Evolutionary conservation across 306 rosid species (phyloP).

Genomic region (Cicer judaicum): DNA sequence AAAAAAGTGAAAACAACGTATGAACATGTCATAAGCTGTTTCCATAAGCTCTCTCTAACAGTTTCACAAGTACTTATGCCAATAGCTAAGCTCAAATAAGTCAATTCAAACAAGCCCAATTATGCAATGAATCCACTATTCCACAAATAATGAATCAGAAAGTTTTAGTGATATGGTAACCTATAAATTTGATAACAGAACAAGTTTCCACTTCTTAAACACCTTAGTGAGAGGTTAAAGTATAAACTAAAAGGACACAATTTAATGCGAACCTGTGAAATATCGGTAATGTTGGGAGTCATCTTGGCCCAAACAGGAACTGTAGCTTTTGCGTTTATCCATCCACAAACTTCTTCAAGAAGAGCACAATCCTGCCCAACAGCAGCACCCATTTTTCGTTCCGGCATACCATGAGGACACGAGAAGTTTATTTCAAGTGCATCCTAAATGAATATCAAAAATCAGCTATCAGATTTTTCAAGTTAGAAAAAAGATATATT

Average conservation of each 20-base stretch:
- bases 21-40: too few species aligned
- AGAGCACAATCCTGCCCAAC: conserved; percentile 95
- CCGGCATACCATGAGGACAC: conserved; percentile 99
- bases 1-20: too few species aligned
- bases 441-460: conserved; percentile 65
- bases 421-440: conserved; percentile 92
- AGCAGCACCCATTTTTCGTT: conserved; percentile 96
- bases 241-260: conserved; percentile 42
- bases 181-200: background rate
- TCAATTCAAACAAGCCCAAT: too few species aligned
- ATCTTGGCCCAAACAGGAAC: conserved; percentile 99
- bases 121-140: conserved; percentile 19
- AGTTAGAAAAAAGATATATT: conserved; percentile 1
- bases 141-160: conserved; percentile 5
- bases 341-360: conserved; percentile 91
- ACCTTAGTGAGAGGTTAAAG: background rate
- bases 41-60: too few species aligned
- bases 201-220: conserved; percentile 16
- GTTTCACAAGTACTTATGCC: too few species aligned
- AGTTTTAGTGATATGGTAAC: background rate
- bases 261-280: conserved; percentile 67
- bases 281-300: conserved; percentile 98
- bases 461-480: conserved; percentile 39
- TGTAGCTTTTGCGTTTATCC: conserved; percentile 94
- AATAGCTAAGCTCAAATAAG: too few species aligned